These are phyloP conservation scores for Auricularia sp. DNA, from an alignment of 768 basidiomycete species.

Conservation along the genomic window DNA sequence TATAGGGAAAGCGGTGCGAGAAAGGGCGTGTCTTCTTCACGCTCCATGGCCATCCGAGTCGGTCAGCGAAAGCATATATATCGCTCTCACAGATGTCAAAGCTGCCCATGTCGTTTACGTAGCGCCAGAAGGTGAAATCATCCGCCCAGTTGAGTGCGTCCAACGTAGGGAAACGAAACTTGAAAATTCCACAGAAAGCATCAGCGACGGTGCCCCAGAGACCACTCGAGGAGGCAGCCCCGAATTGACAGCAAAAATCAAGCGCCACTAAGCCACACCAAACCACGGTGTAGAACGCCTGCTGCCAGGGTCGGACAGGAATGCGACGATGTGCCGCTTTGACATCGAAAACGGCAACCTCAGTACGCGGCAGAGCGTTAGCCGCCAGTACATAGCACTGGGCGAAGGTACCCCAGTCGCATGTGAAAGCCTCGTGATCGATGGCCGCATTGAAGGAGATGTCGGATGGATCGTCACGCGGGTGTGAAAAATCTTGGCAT, in stretches of 20 bases:
- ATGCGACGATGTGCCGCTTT: no score
- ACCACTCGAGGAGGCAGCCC: no score
- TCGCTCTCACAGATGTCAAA: no score
- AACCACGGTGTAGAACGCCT: conserved; percentile 15
- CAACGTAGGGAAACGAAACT: background rate
- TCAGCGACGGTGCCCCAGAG: no score
- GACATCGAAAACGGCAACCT: conserved; percentile 4
- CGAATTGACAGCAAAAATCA: no score
- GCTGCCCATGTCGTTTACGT: no score
- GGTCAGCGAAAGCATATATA: no score
- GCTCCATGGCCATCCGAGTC: no score
- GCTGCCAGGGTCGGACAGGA: conserved; percentile 24
- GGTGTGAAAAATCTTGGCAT: conserved; percentile 17
- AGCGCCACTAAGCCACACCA: conserved; percentile 9
- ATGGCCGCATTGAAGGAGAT: conserved; percentile 20
- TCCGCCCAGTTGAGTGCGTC: background rate
- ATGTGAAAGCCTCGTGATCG: conserved; percentile 21
- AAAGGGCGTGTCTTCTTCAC: no score
- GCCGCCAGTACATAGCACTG: conserved; percentile 10
- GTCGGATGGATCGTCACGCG: no score
- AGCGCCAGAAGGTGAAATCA: no score
- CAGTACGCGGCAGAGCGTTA: conserved; percentile 21
- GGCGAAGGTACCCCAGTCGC: conserved; percentile 30
- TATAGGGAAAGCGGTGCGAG: conserved; percentile 11
- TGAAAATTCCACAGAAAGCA: no score